phyloP scores from a whole-genome alignment of 306 rosid genomes.

The Cucurbita ficifolia region DNA sequence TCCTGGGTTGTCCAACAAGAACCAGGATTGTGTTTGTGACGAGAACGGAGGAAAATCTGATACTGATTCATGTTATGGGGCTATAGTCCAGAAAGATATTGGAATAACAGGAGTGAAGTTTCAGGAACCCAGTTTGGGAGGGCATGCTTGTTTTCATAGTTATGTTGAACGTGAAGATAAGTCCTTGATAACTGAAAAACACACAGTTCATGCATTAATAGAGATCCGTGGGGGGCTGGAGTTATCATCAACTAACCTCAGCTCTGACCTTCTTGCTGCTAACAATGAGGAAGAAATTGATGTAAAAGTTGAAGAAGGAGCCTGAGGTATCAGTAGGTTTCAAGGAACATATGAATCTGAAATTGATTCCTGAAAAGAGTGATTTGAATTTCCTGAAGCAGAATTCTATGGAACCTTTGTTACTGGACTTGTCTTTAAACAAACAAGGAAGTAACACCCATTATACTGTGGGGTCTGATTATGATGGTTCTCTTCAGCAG shows the following conservation, averaged over 20 bases:
- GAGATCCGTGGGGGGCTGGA: constrained; percentile 33
- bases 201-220: constrained; percentile 11
- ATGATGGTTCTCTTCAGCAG: constrained; percentile 12
- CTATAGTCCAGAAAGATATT: constrained; percentile 17
- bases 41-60: constrained; percentile 26
- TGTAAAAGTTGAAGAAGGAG: constrained; percentile 16
- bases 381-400: constrained; percentile 9
- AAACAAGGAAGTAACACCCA: constrained; percentile 23
- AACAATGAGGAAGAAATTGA: constrained; percentile 18
- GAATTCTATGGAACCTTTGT: constrained; percentile 27
- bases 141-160: constrained; percentile 15
- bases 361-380: constrained; percentile 12
- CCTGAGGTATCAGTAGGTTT: constrained; percentile 33
- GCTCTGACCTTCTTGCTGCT: constrained; percentile 8
- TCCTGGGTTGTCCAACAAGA: constrained; percentile 28
- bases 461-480: constrained; percentile 14
- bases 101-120: constrained; percentile 21
- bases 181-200: constrained; percentile 14
- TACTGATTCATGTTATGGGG: constrained; percentile 19
- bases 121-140: constrained; percentile 15
- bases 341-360: constrained; percentile 26
- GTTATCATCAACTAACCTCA: constrained; percentile 33
- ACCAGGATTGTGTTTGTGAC: constrained; percentile 24
- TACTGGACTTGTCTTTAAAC: constrained; percentile 51
- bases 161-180: constrained; percentile 21